Evolutionary conservation across 2,329 filamentous ascomycete species (phyloP), one percentile per base, ranked within the genome.

Genomic region (Ceratocystis variospora): DNA sequence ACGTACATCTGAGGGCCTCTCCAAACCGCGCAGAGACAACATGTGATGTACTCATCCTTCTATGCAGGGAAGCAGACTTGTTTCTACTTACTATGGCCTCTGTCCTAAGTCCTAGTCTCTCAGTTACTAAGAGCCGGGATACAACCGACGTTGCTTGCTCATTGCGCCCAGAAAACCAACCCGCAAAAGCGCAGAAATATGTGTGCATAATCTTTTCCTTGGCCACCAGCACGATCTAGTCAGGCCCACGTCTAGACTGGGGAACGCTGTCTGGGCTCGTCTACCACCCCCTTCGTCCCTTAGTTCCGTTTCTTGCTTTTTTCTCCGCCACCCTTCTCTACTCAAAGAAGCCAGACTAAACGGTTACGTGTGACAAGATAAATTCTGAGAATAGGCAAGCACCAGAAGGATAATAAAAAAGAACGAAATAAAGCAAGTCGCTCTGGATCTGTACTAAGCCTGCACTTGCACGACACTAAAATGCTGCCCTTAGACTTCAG

Each of bases 401-500:
- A 22, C 8, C 5, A 50, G 46, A 50, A 50, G 31, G 3, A 59
- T 17, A 2, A 12, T 41, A 41, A 41, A 59, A 59, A 59, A 12
- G 22, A 31, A 59, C 12, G 31, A 48, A 17, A 3, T 7, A n/a
- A 50, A 22, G 19, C 4, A 50, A 19, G 46, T 50, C 46, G 8
- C 17, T 50, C 46, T 50, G 46, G 8, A 50, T 10, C 46, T 50
- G 46, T 50, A 50, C 46, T 22, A 50, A 50, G 46, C 46, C 46
- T 50, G 46, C 19, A 50, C 46, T 50, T 19, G 46, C 46, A 22
- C 46, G 19, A 50, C 46, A 50, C 46, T 50, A 50, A 50, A 50
- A 50, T 50, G 17, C 3, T 64, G 46, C 46, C 62, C 62, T 64
- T 50, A 57, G 45, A 53, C 50, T 62, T 48, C 61, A 62, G 61